phyloP scores from a whole-genome alignment of 495 filamentous ascomycete species.

The Podospora appendiculata region DNA sequence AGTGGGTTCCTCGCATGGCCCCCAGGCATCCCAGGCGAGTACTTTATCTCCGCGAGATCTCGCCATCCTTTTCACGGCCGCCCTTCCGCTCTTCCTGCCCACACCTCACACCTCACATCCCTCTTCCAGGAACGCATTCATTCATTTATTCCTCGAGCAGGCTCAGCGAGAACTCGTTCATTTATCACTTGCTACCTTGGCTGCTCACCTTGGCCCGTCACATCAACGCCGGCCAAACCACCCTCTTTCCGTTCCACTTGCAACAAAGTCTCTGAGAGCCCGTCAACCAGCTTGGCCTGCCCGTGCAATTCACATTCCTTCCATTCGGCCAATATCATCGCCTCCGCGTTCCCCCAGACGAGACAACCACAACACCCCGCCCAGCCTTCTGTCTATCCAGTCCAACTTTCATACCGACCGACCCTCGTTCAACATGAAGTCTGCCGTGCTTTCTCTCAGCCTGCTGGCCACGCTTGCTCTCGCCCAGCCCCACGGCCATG shows the following conservation, averaged over 20 bases:
- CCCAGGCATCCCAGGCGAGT: too few relatives aligned
- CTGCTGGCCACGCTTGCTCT: constrained; percentile 35
- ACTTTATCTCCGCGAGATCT: too few relatives aligned
- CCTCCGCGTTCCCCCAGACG: background rate
- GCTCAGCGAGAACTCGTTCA: constrained; percentile 4
- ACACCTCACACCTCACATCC: background rate
- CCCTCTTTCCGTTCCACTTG: background rate
- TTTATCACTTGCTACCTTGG: background rate
- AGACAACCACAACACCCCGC: background rate
- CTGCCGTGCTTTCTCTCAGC: constrained; percentile 29
- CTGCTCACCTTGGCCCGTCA: background rate
- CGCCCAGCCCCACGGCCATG: constrained; percentile 35
- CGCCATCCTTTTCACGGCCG: background rate
- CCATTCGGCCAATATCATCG: background rate
- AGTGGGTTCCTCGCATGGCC: too few relatives aligned
- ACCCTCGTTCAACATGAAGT: constrained; percentile 36
- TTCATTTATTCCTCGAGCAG: constrained; percentile 3
- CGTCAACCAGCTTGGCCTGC: background rate
- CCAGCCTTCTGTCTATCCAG: background rate
- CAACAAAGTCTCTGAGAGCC: background rate
- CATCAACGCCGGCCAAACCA: background rate
- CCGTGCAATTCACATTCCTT: too few relatives aligned
- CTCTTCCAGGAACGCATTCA: background rate
- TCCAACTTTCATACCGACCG: background rate
- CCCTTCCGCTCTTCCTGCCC: background rate